A percentile compares a stretch with the other conserved stretches of the same genome.
phyloP scores from a whole-genome alignment of 2,329 filamentous ascomycete genomes.

The Neonectria faginata region DNA sequence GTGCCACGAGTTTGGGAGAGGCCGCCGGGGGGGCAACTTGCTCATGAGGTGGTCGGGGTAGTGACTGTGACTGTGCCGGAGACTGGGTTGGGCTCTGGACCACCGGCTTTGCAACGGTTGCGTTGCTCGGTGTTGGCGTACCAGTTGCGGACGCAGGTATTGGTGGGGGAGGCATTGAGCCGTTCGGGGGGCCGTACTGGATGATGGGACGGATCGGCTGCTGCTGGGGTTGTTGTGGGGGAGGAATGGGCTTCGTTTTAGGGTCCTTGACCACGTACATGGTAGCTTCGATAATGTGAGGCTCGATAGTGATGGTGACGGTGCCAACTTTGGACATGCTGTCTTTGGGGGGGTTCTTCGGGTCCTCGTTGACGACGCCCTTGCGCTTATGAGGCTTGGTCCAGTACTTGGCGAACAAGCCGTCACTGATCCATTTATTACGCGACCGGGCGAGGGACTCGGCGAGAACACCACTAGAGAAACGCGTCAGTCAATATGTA shows the following conservation, averaged over 20 bases:
- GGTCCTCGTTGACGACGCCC: conserved; percentile 71
- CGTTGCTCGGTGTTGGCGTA: conserved; percentile 37
- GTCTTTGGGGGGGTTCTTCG: conserved; percentile 76
- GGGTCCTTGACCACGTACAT: conserved; percentile 78
- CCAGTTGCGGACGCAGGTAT: conserved; percentile 49
- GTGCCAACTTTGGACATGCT: conserved; percentile 79
- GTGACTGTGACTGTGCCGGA: conserved; percentile 32
- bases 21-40: conserved; percentile 25
- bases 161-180: conserved; percentile 67
- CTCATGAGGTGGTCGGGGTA: conserved; percentile 32
- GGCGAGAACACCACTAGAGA: conserved; percentile 74
- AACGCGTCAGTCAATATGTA: conserved; percentile 38
- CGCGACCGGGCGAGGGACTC: conserved; percentile 81
- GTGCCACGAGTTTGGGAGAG: conserved; percentile 32
- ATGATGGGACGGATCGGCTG: conserved; percentile 64
- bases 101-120: conserved; percentile 33
- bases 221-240: conserved; percentile 42
- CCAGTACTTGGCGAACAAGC: conserved; percentile 83
- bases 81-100: conserved; percentile 39
- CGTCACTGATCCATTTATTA: conserved; percentile 77
- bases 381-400: conserved; percentile 77
- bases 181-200: conserved; percentile 74
- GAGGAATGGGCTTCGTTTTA: conserved; percentile 58
- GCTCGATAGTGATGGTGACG: conserved; percentile 81
- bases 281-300: conserved; percentile 81